A percentile compares a stretch with the other conserved stretches of the same genome.
phyloP scores from a whole-genome alignment of 2,329 filamentous ascomycete genomes.

The Fusarium circinatum region DNA sequence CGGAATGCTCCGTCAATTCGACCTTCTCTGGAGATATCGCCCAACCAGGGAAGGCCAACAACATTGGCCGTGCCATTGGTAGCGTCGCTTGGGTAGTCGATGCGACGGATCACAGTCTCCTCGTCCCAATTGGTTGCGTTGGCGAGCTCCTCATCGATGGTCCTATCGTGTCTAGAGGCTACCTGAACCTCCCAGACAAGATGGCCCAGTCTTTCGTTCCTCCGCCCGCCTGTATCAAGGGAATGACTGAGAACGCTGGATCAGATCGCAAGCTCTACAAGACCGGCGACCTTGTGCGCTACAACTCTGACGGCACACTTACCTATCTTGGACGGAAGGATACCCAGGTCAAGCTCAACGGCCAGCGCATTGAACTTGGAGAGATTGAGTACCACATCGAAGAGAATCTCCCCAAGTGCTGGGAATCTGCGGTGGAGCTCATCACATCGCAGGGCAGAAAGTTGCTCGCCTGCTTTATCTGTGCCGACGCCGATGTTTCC shows the following conservation, averaged over 20 bases:
- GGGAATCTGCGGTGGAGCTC: conserved; percentile 35
- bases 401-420: not conserved
- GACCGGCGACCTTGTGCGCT: conserved; percentile 60
- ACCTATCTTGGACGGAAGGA: conserved; percentile 64
- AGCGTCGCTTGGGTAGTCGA: conserved; percentile 31
- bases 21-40: conserved; percentile 17
- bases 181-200: conserved; percentile 28
- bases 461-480: conserved; percentile 35
- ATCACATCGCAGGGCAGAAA: conserved; percentile 21
- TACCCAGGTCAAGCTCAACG: conserved; percentile 68
- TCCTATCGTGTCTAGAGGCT: conserved; percentile 33
- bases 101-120: not conserved
- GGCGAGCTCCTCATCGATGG: conserved; percentile 34
- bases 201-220: conserved; percentile 22
- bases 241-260: accelerated
- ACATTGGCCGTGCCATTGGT: conserved; percentile 30
- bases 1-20: conserved; percentile 29
- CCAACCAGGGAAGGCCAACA: conserved; percentile 24
- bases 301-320: conserved; percentile 54
- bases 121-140: conserved; percentile 18
- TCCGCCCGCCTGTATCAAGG: not conserved
- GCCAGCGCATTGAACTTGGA: conserved; percentile 64
- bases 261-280: conserved; percentile 50
- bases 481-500: not conserved
- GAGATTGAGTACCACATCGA: conserved; percentile 57